Conservation (phyloP, 163 green algal species). For the Scenedesmus sp. region DNA sequence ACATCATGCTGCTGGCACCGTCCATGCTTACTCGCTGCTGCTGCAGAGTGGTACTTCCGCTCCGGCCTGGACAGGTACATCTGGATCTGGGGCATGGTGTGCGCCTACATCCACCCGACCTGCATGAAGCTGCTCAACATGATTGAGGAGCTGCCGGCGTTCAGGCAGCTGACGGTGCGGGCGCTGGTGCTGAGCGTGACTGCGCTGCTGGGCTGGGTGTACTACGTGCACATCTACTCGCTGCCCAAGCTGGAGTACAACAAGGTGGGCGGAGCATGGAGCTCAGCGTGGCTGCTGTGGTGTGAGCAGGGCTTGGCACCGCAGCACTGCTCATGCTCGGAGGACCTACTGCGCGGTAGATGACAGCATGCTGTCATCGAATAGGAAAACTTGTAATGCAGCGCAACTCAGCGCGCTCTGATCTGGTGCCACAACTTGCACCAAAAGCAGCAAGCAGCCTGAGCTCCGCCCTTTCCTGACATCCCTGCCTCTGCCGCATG, state of each 20-base stretch:
- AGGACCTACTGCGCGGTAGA: not conserved
- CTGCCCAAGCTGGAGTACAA: slow-evolving; percentile 97
- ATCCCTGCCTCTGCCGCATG: not conserved
- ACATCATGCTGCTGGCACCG: not conserved
- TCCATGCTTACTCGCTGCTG: not conserved
- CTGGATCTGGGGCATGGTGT: slow-evolving; percentile 98
- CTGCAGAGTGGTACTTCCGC: slow-evolving; percentile 96
- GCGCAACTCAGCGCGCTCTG: too few species aligned
- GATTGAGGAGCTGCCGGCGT: slow-evolving; percentile 58
- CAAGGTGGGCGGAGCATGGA: slow-evolving; percentile 10
- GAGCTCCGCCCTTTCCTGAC: not conserved
- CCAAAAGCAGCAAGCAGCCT: not conserved
- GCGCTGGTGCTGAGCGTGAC: slow-evolving; percentile 44
- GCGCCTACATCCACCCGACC: slow-evolving; percentile 88
- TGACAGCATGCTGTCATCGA: too few species aligned
- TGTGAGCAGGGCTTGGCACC: not conserved
- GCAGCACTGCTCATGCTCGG: not conserved
- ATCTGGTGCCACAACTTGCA: not conserved
- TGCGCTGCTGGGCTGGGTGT: slow-evolving; percentile 56
- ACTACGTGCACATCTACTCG: slow-evolving; percentile 68
- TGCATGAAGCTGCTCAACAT: slow-evolving; percentile 43
- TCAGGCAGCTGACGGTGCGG: slow-evolving; percentile 58
- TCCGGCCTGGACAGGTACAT: slow-evolving; percentile 95
- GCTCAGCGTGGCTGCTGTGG: not conserved
- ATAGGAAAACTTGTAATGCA: too few species aligned